Base-by-base conservation (phyloP, 768 basidiomycete genomes). In the Lactarius trivialis region DNA sequence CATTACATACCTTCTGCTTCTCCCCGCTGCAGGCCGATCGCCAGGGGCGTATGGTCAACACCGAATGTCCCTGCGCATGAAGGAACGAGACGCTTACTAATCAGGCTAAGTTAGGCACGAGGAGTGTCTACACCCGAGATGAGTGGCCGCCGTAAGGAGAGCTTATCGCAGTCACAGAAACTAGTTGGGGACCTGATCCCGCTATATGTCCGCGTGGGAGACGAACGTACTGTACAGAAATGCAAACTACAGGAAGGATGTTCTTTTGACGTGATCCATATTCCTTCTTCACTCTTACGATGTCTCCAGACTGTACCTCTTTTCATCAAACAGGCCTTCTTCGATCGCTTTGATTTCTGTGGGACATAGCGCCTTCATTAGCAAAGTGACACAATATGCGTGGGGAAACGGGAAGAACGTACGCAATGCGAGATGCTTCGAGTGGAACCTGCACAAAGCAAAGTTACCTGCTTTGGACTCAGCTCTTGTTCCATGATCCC, bases 271-370 rank as follows among this genome's bases (percentile, higher is more conserved):
- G 8, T 43, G 24, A 30, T 36, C 4, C 15, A 9, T 9, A n/a
- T 3, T 4, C 3, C 37, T 34, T 26, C 21, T 4, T 50, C 37
- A 58, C 37, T 37, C 61, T 14, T 26, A 54, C 7, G 55, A 6
- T 4, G 60, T 56, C 37, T 67, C 66, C 59, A 60, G 36, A 43
- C 55, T 60, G 64, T 75, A 75, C 32, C 73, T 67, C 19, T 57
- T 65, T 53, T 67, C 73, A 67, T 66, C 66, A 26, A 73, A 77
- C 32, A 83, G 7, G 0, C 77, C 77, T 63, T 82, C 82, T 61
- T 86, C 81, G 30, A 80, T 79, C 0, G 86, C 86, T 69, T 86
- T 88, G 70, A 89, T 88, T 73, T 88, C 86, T 88, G 70, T 52
- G 4, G 54, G 17, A 21, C 21, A 55, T 7, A 39, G 4, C 19